A percentile compares a stretch with the other conserved stretches of the same genome.
phyloP scores from a whole-genome alignment of 2,329 filamentous ascomycete species.

The Neofusicoccum parvum region DNA sequence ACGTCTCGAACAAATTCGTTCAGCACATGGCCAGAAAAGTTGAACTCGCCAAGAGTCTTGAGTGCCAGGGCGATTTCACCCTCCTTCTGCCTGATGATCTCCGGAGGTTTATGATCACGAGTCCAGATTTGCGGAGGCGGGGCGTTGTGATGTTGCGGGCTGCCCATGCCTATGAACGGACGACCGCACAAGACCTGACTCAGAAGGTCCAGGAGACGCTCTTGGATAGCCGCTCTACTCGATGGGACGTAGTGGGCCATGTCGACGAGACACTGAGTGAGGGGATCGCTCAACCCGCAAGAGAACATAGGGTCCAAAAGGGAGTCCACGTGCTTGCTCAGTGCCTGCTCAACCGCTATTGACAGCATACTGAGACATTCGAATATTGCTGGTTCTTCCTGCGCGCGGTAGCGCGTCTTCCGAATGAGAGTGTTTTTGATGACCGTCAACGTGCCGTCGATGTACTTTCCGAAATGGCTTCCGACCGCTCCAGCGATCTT shows the following conservation, averaged over 20 bases:
- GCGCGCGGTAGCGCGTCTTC: slow-evolving; percentile 63
- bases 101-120: slow-evolving; percentile 82
- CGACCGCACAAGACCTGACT: slow-evolving; percentile 91
- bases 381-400: slow-evolving; percentile 77
- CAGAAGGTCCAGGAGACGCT: slow-evolving; percentile 89
- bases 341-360: slow-evolving; percentile 89
- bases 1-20: slow-evolving; percentile 99
- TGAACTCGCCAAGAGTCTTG: slow-evolving; percentile 95
- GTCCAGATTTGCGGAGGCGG: slow-evolving; percentile 79
- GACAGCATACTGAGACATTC: slow-evolving; percentile 97
- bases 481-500: slow-evolving; percentile 96
- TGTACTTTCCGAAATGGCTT: slow-evolving; percentile 89
- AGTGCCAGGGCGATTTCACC: slow-evolving; percentile 89
- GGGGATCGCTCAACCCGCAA: slow-evolving; percentile 88
- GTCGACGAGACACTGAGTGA: slow-evolving; percentile 93
- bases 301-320: slow-evolving; percentile 95
- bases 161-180: slow-evolving; percentile 88
- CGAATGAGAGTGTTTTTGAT: slow-evolving; percentile 87
- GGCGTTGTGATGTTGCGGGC: slow-evolving; percentile 77
- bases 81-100: slow-evolving; percentile 77
- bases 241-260: slow-evolving; percentile 99
- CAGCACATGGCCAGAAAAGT: slow-evolving; percentile 81
- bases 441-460: slow-evolving; percentile 91
- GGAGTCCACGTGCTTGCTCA: slow-evolving; percentile 98
- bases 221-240: slow-evolving; percentile 89